Evolutionary conservation across 257 asterid species (phyloP).

Genomic region (Penstemon newberryi): DNA sequence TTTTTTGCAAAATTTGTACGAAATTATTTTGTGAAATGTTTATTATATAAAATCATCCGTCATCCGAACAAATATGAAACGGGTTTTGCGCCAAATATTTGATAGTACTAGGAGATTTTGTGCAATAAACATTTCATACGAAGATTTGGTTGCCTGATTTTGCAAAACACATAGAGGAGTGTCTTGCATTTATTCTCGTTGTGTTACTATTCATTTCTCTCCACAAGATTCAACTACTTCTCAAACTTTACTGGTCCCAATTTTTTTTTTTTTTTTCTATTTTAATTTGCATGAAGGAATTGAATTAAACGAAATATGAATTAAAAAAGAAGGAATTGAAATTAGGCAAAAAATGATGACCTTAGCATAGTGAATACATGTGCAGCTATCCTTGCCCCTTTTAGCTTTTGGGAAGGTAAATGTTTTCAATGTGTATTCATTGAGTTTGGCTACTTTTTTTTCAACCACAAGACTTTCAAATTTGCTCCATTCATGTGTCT

Average conservation of each 20-base stretch:
- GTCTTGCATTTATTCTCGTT: too few relatives aligned
- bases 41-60: neutral
- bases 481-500: neutral
- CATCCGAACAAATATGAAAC: too few relatives aligned
- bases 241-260: neutral
- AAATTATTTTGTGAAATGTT: too few relatives aligned
- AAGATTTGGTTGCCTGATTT: too few relatives aligned
- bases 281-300: neutral
- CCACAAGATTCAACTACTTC: neutral
- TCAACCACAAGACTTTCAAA: too few relatives aligned
- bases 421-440: neutral
- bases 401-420: constrained; percentile 9
- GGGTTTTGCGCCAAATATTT: too few relatives aligned
- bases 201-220: neutral
- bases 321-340: too few relatives aligned
- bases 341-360: neutral
- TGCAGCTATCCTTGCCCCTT: constrained; percentile 2
- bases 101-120: too few relatives aligned
- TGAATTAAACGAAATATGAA: neutral
- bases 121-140: too few relatives aligned
- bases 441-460: neutral
- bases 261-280: neutral
- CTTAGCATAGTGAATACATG: constrained; percentile 15
- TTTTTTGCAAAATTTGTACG: too few relatives aligned
- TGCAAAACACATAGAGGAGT: too few relatives aligned